phyloP scores from a whole-genome alignment of 2,329 filamentous ascomycete genomes.

The Colletotrichum sp. region DNA sequence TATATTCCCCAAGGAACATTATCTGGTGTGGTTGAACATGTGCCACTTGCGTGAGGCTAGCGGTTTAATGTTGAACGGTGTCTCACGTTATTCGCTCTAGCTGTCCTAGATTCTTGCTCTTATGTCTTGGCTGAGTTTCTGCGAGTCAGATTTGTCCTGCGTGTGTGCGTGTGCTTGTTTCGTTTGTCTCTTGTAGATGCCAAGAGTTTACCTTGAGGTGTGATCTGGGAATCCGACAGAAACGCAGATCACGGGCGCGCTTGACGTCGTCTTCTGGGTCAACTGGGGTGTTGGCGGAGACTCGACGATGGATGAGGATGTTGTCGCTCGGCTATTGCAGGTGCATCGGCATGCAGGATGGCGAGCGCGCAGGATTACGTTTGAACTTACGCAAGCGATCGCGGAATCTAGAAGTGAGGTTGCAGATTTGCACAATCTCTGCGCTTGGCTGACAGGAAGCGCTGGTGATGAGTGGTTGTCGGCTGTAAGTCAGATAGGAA shows the following conservation, averaged over 20 bases:
- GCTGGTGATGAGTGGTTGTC: not conserved
- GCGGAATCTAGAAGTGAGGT: not conserved
- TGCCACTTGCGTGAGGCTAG: not conserved
- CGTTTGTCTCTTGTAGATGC: not conserved
- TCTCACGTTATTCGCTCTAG: constrained; percentile 7
- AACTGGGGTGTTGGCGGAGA: not conserved
- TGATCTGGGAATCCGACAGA: not conserved
- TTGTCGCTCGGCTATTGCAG: constrained; percentile 15
- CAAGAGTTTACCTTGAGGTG: not conserved
- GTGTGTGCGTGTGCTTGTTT: constrained; percentile 1
- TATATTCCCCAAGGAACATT: not conserved
- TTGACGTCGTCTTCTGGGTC: not conserved
- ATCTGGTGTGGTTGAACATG: not conserved
- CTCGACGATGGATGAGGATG: not conserved
- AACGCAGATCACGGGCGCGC: not conserved
- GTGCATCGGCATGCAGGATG: constrained; percentile 1
- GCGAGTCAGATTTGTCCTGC: not conserved
- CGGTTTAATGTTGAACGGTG: not conserved
- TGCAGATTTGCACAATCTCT: not conserved
- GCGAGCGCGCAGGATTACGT: constrained; percentile 4
- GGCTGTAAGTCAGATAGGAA: constrained; percentile 11
- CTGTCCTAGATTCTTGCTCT: not conserved
- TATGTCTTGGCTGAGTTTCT: constrained; percentile 3
- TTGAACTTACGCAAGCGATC: constrained; percentile 18
- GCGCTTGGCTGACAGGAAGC: constrained; percentile 14